Conservation (phyloP, 345 rosid species). For the Rhodamnia rubescens region DNA sequence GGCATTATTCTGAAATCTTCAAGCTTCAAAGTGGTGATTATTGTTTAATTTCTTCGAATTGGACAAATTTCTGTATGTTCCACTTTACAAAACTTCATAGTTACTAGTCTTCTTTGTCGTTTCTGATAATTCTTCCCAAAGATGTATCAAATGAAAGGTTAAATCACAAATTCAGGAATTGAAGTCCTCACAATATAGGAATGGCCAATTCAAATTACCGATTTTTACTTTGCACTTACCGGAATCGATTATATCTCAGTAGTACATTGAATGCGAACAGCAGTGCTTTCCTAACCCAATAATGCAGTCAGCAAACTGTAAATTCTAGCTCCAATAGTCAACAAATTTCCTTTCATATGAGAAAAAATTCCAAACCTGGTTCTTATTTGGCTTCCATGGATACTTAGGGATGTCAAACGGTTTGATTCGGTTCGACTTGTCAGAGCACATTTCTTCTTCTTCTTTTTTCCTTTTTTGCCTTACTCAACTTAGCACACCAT, state of each 20-base stretch:
- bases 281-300: not conserved
- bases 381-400: no score
- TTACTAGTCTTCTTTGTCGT: not conserved
- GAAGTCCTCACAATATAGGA: not conserved
- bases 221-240: not conserved
- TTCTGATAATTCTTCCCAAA: not conserved
- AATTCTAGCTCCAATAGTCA: not conserved
- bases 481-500: no score
- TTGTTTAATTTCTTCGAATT: no score
- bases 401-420: no score
- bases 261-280: not conserved
- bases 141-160: not conserved
- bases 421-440: no score
- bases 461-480: no score
- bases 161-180: not conserved
- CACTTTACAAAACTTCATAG: not conserved
- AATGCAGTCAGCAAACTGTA: not conserved
- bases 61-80: not conserved
- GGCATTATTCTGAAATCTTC: not conserved
- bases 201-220: not conserved
- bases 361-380: not conserved
- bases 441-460: no score
- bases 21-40: not conserved
- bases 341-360: not conserved
- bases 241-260: not conserved